Conservation (phyloP, 495 filamentous ascomycete genomes). For the Evansstolkia leycettana region DNA sequence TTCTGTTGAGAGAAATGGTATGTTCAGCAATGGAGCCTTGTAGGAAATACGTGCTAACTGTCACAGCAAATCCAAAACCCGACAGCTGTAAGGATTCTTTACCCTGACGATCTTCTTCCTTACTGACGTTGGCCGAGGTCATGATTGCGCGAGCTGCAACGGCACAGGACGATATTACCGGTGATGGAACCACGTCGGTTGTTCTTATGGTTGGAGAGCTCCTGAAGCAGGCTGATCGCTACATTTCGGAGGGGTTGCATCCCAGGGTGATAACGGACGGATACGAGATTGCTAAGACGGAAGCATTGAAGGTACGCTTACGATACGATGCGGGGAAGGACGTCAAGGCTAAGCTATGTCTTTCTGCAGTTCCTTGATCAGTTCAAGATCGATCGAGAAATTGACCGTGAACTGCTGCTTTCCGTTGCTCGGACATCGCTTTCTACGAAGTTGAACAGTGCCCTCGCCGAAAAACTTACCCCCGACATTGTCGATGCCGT, state of each 20-base stretch:
- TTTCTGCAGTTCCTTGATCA: slow-evolving; percentile 69
- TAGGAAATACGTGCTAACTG: slow-evolving; percentile 22
- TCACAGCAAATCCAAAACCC: slow-evolving; percentile 68
- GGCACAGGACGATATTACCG: slow-evolving; percentile 95
- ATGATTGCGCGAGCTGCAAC: slow-evolving; percentile 99
- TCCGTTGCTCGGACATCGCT: slow-evolving; percentile 92
- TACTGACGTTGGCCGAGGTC: slow-evolving; percentile 39
- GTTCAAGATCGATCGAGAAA: slow-evolving; percentile 77
- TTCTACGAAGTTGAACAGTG: slow-evolving; percentile 82
- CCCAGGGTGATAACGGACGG: slow-evolving; percentile 95
- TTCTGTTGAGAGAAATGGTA: slow-evolving; percentile 93
- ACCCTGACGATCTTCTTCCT: slow-evolving; percentile 4
- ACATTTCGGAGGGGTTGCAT: slow-evolving; percentile 89
- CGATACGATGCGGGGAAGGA: not conserved
- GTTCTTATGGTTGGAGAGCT: slow-evolving; percentile 93
- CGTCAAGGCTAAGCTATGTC: not conserved
- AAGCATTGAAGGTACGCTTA: slow-evolving; percentile 65
- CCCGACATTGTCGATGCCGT: slow-evolving; percentile 93
- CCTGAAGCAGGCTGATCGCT: slow-evolving; percentile 90
- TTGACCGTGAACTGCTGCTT: slow-evolving; percentile 87
- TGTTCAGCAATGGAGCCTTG: slow-evolving; percentile 11
- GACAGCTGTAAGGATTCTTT: slow-evolving; percentile 52
- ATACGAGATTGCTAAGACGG: slow-evolving; percentile 91
- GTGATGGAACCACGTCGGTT: slow-evolving; percentile 95
- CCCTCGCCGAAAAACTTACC: slow-evolving; percentile 81